Evolutionary conservation across 1,284 basidiomycete species (phyloP).

Genomic region (Sporisorium scitamineum): DNA sequence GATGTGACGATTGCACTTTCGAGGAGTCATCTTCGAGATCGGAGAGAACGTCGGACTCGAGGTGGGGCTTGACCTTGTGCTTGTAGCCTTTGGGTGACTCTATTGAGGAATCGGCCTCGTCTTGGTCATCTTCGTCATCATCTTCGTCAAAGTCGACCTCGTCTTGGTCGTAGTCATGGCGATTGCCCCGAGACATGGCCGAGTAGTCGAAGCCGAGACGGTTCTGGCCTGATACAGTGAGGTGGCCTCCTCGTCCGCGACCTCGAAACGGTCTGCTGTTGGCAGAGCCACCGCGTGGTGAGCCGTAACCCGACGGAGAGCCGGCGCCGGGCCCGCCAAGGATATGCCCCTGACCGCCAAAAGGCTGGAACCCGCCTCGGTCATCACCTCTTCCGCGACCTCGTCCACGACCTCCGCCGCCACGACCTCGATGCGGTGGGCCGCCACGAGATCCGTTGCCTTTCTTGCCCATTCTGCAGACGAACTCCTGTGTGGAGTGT

Average conservation of each 20-base stretch:
- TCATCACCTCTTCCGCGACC: conserved; percentile 20
- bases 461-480: conserved; percentile 27
- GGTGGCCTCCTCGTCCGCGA: conserved; percentile 45
- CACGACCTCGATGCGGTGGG: conserved; percentile 16
- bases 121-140: conserved; percentile 12
- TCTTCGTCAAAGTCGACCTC: conserved; percentile 17
- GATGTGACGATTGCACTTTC: background rate
- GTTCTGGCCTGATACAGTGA: conserved; percentile 43
- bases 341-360: conserved; percentile 23
- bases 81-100: conserved; percentile 37
- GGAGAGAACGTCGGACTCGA: conserved; percentile 23
- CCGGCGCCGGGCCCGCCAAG: conserved; percentile 17
- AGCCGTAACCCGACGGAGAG: conserved; percentile 19
- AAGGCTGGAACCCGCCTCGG: conserved; percentile 30
- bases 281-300: conserved; percentile 34
- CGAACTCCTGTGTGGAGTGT: background rate
- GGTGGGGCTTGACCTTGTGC: conserved; percentile 46
- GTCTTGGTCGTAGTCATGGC: conserved; percentile 14
- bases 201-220: conserved; percentile 52
- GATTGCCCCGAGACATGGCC: conserved; percentile 23
- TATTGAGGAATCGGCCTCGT: conserved; percentile 32
- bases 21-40: conserved; percentile 10
- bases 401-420: conserved; percentile 27
- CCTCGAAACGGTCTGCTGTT: conserved; percentile 24
- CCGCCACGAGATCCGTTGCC: conserved; percentile 27